These are phyloP conservation scores for Colletotrichum noveboracense DNA, from an alignment of 2,329 filamentous ascomycete genomes.

Conservation along the genomic window DNA sequence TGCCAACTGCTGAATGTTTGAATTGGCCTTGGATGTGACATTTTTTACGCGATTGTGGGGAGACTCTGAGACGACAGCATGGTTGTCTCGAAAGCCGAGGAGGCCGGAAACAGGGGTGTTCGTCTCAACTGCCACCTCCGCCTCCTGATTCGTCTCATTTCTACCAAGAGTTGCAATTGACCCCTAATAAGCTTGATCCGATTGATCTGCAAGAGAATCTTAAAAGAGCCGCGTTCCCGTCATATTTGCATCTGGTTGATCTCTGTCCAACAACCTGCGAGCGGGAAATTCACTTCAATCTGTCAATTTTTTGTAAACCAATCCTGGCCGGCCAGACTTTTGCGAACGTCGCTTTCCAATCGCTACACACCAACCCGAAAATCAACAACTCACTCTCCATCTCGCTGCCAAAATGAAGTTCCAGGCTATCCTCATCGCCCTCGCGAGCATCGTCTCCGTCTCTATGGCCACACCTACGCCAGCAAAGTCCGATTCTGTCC, in stretches of 20 bases:
- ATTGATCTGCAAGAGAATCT: background rate
- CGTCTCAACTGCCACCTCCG: background rate
- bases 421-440: background rate
- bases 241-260: background rate
- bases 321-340: slow-evolving; percentile 2
- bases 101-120: background rate
- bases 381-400: background rate
- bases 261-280: background rate
- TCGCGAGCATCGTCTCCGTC: background rate
- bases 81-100: background rate
- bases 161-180: background rate
- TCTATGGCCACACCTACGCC: background rate
- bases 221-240: background rate
- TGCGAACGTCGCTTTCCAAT: background rate
- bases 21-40: background rate
- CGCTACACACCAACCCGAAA: background rate
- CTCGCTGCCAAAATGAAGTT: background rate
- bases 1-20: background rate
- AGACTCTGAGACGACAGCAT: background rate
- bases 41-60: background rate
- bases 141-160: slow-evolving; percentile 4
- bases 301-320: background rate
- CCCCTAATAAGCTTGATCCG: background rate
- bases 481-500: background rate
- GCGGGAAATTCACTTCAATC: background rate